Evolutionary conservation across 441 rosid genomes (phyloP).

Genomic region (Daphne laureola): DNA sequence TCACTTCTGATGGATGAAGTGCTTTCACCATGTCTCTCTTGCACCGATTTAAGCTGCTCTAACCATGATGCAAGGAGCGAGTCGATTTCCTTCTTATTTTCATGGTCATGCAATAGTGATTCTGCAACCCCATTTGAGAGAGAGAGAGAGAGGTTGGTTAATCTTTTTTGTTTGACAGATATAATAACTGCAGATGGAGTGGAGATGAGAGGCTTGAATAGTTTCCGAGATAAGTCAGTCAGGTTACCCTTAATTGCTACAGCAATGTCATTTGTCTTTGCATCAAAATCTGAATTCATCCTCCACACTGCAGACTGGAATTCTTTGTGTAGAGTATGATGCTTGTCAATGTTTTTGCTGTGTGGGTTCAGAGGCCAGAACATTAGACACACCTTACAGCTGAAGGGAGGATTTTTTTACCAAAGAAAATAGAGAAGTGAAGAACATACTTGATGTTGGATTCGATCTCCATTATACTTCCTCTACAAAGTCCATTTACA

Average conservation of each 20-base stretch:
- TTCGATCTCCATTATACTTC: slow-evolving; percentile 30
- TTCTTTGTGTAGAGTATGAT: slow-evolving; percentile 29
- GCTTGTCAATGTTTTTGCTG: slow-evolving; percentile 41
- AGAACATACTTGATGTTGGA: slow-evolving; percentile 33
- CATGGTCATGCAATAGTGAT: slow-evolving; percentile 41
- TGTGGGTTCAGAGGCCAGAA: slow-evolving; percentile 13
- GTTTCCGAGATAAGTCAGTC: neutral
- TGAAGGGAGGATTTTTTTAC: neutral
- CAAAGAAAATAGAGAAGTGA: slow-evolving; percentile 2
- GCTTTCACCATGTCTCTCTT: slow-evolving; percentile 53
- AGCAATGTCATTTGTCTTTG: slow-evolving; percentile 28
- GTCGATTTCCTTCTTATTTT: slow-evolving; percentile 46
- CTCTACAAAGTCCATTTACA: slow-evolving; percentile 27
- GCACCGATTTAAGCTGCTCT: slow-evolving; percentile 43
- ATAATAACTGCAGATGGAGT: neutral
- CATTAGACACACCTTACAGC: neutral
- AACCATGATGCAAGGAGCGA: slow-evolving; percentile 37
- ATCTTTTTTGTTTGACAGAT: too few species aligned
- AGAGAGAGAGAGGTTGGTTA: too few species aligned
- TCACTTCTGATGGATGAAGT: slow-evolving; percentile 46
- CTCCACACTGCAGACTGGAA: slow-evolving; percentile 37
- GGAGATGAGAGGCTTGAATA: neutral
- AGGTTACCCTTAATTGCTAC: slow-evolving; percentile 48
- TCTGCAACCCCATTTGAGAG: slow-evolving; percentile 26
- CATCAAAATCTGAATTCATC: slow-evolving; percentile 32